Conservation (phyloP, 1,139 yeast genomes). For the Yamadazyma kanchanaburiensis region DNA sequence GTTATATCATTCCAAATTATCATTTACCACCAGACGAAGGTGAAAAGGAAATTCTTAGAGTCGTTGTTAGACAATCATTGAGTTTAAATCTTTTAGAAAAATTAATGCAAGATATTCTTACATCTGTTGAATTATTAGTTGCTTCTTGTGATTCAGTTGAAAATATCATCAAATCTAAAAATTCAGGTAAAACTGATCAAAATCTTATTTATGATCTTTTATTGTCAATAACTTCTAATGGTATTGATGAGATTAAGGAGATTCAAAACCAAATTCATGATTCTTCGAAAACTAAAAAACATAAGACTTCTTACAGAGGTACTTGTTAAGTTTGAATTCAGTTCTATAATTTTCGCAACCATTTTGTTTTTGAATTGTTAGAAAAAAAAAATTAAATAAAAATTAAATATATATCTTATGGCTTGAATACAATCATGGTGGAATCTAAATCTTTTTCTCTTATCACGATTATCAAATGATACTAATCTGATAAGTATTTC, state of each 20-base stretch:
- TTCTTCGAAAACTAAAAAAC: constrained; percentile 20
- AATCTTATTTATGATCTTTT: constrained; percentile 30
- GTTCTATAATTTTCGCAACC: no score
- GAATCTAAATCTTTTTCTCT: no score
- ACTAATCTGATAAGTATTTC: no score
- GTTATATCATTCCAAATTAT: constrained; percentile 89
- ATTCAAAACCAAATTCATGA: constrained; percentile 19
- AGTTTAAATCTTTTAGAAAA: constrained; percentile 71
- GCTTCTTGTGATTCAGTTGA: constrained; percentile 29
- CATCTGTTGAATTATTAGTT: constrained; percentile 53
- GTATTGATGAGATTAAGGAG: constrained; percentile 26
- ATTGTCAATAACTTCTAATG: constrained; percentile 38
- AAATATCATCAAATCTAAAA: constrained; percentile 15
- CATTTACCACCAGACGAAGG: constrained; percentile 64
- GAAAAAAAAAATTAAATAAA: no score
- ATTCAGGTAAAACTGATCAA: constrained; percentile 17
- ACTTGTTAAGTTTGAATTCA: constrained; percentile 50
- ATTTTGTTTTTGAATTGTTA: no score
- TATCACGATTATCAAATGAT: no score
- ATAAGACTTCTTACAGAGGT: constrained; percentile 50
- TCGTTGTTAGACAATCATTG: constrained; percentile 75
- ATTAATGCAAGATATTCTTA: constrained; percentile 63
- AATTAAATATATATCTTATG: background rate
- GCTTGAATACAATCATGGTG: no score
- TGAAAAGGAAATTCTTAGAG: constrained; percentile 70